phyloP scores from a whole-genome alignment of 768 basidiomycete genomes.

The Tylopilus plumbeoviolaceoides region DNA sequence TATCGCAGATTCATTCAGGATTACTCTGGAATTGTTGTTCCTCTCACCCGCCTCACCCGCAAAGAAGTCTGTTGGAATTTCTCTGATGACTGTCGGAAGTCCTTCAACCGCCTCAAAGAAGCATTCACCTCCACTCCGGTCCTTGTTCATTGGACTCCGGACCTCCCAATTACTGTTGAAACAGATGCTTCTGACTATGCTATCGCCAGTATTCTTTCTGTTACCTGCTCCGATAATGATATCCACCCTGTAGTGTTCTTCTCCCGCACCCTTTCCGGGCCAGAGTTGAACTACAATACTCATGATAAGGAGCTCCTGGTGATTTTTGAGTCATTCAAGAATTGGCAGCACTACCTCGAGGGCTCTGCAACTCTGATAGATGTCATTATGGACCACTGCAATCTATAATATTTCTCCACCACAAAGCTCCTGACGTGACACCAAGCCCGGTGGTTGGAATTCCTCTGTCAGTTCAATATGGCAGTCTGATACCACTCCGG shows the following conservation, averaged over 20 bases:
- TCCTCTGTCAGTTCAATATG: neutral
- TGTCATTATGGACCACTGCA: neutral
- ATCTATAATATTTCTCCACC: neutral
- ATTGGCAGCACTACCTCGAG: neutral
- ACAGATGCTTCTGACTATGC: neutral
- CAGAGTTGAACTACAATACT: neutral
- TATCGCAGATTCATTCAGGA: neutral
- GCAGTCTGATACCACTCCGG: neutral
- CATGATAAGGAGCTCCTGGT: neutral
- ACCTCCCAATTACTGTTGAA: neutral
- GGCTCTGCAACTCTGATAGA: neutral
- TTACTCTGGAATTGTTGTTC: neutral
- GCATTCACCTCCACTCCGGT: neutral
- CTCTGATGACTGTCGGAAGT: neutral
- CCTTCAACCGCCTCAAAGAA: neutral
- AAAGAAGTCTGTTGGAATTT: neutral
- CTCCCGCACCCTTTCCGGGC: neutral
- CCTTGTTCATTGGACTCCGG: neutral
- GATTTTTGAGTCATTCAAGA: neutral
- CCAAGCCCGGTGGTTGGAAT: neutral
- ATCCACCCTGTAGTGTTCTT: neutral
- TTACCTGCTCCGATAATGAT: neutral
- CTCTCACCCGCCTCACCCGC: neutral
- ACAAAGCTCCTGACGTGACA: neutral
- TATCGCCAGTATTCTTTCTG: neutral